Base-by-base conservation (phyloP, 2,329 filamentous ascomycete species). In the Colletotrichum sidae region DNA sequence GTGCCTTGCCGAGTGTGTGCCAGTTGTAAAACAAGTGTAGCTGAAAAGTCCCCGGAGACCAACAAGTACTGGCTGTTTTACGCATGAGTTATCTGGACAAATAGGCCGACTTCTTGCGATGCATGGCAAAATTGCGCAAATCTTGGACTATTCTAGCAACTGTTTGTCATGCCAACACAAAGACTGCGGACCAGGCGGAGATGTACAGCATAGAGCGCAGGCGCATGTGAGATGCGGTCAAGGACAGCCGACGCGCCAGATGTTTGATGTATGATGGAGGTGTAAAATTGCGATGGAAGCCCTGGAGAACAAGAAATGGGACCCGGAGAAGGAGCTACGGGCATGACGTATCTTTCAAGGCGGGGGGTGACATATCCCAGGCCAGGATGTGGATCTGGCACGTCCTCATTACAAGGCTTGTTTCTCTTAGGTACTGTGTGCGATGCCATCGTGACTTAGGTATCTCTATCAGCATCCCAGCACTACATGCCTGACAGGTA, bases 381-480 rank as follows among this genome's bases (percentile, higher is more conserved):
- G 15, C 35, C 33, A 50, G 35, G 33, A 37, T 25, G 56, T 17
- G 17, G n/a, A 25, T 46, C 58, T 25, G 15, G 45, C n/a, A 62
- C 52, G 41, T 25, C 25, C 25, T 25, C 25, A 25, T 25, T 25
- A 25, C 41, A 62, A 57, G 58, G 58, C 44, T 33, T 50, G 41
- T 52, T 41, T 61, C 39, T 13, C 62, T 61, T 34, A 44, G 15
- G 44, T 8, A 15, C 53, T 10, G 47, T 66, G 63, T 66, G 41
- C 52, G 59, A 66, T 66, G 47, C 63, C 63, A 66, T 63, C 63
- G 59, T 42, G 58, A 66, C 53, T 17, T 9, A 17, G 25, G 15
- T 17, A 25, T 25, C 4, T 25, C 25, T 5, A 25, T 25, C 25
- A 25, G 25, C 25, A 25, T 25, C 25, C 25, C 25, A 25, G 25